A percentile compares a stretch with the other conserved stretches of the same genome.
Evolutionary conservation across 441 rosid species (phyloP).

Genomic region (Jatropha podagrica): DNA sequence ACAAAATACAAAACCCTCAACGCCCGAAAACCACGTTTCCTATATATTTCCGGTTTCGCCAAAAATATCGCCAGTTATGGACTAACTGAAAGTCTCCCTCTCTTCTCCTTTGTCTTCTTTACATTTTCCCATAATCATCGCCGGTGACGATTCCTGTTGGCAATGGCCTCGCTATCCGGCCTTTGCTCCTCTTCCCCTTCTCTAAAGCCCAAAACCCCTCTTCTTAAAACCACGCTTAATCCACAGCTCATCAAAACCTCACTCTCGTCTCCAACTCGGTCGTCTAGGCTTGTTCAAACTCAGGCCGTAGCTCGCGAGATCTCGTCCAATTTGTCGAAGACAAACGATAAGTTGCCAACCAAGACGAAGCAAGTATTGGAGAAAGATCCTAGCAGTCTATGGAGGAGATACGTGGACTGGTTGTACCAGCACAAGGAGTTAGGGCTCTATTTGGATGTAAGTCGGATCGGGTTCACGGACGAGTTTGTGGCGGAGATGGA

Average conservation of each 20-base stretch:
- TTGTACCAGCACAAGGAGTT: slow-evolving; percentile 89
- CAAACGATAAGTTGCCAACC: slow-evolving; percentile 29
- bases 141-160: not conserved
- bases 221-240: slow-evolving; percentile 29
- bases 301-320: slow-evolving; percentile 60
- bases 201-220: slow-evolving; percentile 38
- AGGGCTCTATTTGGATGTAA: slow-evolving; percentile 79
- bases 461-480: slow-evolving; percentile 80
- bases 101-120: not conserved
- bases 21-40: not conserved
- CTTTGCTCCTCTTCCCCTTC: slow-evolving; percentile 52
- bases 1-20: not conserved
- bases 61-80: slow-evolving; percentile 10
- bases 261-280: slow-evolving; percentile 30
- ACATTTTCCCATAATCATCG: not conserved
- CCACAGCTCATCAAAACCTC: slow-evolving; percentile 22
- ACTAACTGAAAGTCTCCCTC: not conserved
- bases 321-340: slow-evolving; percentile 40
- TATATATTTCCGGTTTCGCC: not conserved
- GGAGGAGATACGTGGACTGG: slow-evolving; percentile 92
- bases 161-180: slow-evolving; percentile 74
- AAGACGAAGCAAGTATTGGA: slow-evolving; percentile 45
- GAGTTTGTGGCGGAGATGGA: slow-evolving; percentile 79
- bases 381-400: slow-evolving; percentile 60
- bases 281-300: slow-evolving; percentile 21